phyloP scores from a whole-genome alignment of 306 rosid genomes.

The Sophora flavescens region DNA sequence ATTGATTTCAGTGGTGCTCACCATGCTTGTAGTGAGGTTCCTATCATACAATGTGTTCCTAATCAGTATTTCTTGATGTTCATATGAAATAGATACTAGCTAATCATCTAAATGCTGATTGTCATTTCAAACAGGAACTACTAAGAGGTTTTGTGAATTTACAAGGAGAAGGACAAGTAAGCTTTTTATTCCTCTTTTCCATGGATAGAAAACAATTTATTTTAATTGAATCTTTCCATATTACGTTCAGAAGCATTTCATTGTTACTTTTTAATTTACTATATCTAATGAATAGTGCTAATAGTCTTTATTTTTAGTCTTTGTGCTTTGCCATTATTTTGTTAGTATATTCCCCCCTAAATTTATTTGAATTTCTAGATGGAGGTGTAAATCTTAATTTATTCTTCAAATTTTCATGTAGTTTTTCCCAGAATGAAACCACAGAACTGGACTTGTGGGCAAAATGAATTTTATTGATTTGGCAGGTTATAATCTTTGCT shows the following conservation, averaged over 20 bases:
- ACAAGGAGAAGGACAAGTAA: slow-evolving; percentile 83
- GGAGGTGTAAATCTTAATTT: no score
- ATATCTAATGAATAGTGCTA: no score
- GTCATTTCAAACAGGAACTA: slow-evolving; percentile 82
- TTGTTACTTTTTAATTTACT: slow-evolving; percentile 10
- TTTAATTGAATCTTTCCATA: slow-evolving; percentile 19
- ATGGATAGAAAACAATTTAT: not conserved
- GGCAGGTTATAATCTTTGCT: no score
- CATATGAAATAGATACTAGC: slow-evolving; percentile 73
- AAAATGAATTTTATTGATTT: no score
- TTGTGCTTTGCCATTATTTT: no score
- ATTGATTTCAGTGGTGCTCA: no score
- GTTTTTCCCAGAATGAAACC: no score
- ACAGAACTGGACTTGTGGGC: no score
- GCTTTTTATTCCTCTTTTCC: slow-evolving; percentile 19
- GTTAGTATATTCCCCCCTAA: no score
- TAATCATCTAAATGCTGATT: slow-evolving; percentile 79
- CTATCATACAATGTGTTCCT: not conserved
- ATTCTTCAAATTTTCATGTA: no score
- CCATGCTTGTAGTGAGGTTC: slow-evolving; percentile 85
- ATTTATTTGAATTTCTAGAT: no score
- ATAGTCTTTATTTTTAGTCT: no score
- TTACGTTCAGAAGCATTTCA: not conserved
- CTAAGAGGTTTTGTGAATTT: slow-evolving; percentile 69
- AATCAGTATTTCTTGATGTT: slow-evolving; percentile 7